Evolutionary conservation across 352 stramenopile species (phyloP), one percentile per base, ranked within the genome.

Genomic region (Thraustotheca clavata): DNA sequence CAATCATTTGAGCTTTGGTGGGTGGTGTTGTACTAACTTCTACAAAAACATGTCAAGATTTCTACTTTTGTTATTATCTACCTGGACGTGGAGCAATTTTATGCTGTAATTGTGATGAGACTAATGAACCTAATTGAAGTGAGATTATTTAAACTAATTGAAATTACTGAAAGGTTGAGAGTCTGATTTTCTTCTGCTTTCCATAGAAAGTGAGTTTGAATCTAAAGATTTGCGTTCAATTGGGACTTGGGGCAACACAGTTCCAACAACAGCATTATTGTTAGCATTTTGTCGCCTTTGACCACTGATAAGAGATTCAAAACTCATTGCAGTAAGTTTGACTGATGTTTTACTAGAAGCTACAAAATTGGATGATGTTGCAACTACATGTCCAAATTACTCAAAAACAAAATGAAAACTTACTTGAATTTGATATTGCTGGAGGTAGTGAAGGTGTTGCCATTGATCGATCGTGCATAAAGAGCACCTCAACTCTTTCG

Each of bases 401-500:
- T 32, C 16, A 57, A n/a, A 24, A 38, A 6, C 49, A 61, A 6
- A 33, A 11, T 18, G 39, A 16, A 38, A 27, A 26, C 1, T 12
- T 43, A 70, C 47, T 8, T 24, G 50, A n/a, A 62, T 14, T 5
- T 20, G 18, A 29, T 40, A 60, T 18, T 39, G 20, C 43, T n/a
- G 39, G n/a, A 46, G 63, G 52, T 18, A 62, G 22, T 34, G 54
- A 62, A 18, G 62, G 48, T n/a, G 61, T 41, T 20, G 47, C 20
- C 47, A 70, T 16, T 18, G 18, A 38, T 24, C 81, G 75, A 35
- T 91, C 81, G 34, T 91, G 81, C 22, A 77, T 59, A 50, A 94
- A 92, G 0, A 95, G 52, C 0, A 85, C 67, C 3, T 83, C 75
- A 18, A 87, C 74, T 26, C 80, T 74, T 31, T 90, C 78, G n/a